Conservation (phyloP, 2,329 filamentous ascomycete species). For the Neospermospora avenae region DNA sequence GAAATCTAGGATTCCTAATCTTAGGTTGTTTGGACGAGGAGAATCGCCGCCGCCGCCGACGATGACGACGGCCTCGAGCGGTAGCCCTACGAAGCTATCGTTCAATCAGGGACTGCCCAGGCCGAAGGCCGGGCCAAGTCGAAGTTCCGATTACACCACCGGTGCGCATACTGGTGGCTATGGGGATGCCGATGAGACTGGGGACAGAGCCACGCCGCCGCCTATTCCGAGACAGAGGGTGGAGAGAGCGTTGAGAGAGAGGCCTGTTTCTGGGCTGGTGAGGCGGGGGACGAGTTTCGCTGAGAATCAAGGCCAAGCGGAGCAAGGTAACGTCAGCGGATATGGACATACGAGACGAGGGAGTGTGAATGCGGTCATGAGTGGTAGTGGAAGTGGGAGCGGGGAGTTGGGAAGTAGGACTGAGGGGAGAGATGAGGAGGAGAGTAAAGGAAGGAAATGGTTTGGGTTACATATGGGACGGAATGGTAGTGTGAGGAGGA, state of each 20-base stretch:
- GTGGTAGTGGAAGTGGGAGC: neutral
- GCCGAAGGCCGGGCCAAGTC: neutral
- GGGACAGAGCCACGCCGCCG: constrained; percentile 30
- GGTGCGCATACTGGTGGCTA: neutral
- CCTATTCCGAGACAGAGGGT: constrained; percentile 26
- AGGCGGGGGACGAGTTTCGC: neutral
- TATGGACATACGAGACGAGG: neutral
- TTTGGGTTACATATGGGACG: constrained; percentile 8
- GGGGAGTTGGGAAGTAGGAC: neutral
- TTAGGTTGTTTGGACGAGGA: constrained; percentile 12
- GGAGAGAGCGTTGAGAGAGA: constrained; percentile 6
- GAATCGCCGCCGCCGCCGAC: constrained; percentile 6
- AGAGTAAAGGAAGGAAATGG: constrained; percentile 17
- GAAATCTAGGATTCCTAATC: constrained; percentile 9
- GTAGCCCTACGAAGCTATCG: neutral
- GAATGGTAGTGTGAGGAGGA: neutral
- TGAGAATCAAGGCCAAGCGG: neutral
- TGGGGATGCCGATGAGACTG: constrained; percentile 12
- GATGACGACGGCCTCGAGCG: too few relatives aligned
- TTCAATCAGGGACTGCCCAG: neutral
- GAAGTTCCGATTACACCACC: neutral
- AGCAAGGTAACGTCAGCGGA: too few relatives aligned
- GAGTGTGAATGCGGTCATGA: neutral
- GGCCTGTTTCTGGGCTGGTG: constrained; percentile 15
- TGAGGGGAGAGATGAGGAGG: neutral